Evolutionary conservation across 352 stramenopile genomes (phyloP), one percentile per base, ranked within the genome.

Genomic region (Phytophthora meadii): DNA sequence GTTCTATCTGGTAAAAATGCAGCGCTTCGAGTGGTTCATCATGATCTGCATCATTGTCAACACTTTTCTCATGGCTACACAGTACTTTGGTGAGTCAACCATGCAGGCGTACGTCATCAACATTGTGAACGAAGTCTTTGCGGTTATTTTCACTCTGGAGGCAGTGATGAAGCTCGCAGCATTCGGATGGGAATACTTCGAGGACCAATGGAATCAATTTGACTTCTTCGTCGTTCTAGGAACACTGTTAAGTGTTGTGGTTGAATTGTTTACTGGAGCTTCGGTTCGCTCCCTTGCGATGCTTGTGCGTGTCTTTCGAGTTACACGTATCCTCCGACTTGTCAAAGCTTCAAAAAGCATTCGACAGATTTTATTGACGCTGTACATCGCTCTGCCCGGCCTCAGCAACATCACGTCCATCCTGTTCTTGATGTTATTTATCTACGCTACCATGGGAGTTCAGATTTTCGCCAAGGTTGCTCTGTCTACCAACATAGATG

Each of bases 361-460:
- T 47, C 74, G 80, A 1, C 89, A 95, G 54, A 93, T 97, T 54
- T 66, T 98, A 48, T 71, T 96, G 37, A 98, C 94, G n/a, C 77
- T 98, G 24, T 86, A 98, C 42, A 89, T 94, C 11, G 79, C 88
- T 27, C 76, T 98, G 0, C 94, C 93, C 28, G 88, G 83, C 1
- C 83, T 97, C 15, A 90, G 79, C 51, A 98, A 98, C 68, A 94
- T 98, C 56, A 92, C 84, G 27, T 91, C 81, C 5, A 90, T 98
- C 34, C 54, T 98, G 24, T 89, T 98, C 24, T 70, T 98, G 6
- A 88, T 98, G 70, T 74, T 98, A 14, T 98, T 98, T 75, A 98
- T 98, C 55, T 98, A 96, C 65, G 78, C 94, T 41, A 93, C 95
- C 0, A 90, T 97, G 81, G 92, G 92, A 1, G 87, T 98, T 15